Conservation (phyloP, 805 yeast genomes). For the Brettanomyces anomalus region DNA sequence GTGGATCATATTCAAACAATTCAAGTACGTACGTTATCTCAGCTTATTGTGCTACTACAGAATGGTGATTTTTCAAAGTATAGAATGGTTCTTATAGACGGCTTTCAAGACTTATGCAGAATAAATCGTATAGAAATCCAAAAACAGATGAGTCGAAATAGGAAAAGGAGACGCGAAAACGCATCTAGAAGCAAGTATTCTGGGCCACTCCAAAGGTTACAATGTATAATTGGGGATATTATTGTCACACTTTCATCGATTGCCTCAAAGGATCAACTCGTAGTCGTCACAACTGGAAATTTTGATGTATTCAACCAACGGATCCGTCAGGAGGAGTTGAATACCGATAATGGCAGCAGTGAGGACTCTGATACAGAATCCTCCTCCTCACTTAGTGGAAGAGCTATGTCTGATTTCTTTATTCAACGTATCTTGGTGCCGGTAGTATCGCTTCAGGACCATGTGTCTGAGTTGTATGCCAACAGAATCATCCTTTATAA, state of each 20-base stretch:
- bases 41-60: constrained; percentile 16
- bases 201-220: neutral
- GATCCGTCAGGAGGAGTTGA: constrained; percentile 7
- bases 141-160: neutral
- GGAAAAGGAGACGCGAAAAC: neutral
- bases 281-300: constrained; percentile 21
- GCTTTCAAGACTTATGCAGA: constrained; percentile 19
- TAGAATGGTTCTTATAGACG: constrained; percentile 19
- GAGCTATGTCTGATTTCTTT: constrained; percentile 6
- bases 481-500: constrained; percentile 22
- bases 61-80: constrained; percentile 10
- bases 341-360: constrained; percentile 3
- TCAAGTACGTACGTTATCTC: constrained; percentile 11
- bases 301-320: constrained; percentile 20
- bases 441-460: constrained; percentile 19
- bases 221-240: constrained; percentile 4
- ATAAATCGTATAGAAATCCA: neutral
- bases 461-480: constrained; percentile 19
- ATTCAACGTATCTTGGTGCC: constrained; percentile 26
- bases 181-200: too few species aligned
- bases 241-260: constrained; percentile 11
- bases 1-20: constrained; percentile 9
- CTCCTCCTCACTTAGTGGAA: neutral
- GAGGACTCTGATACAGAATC: constrained; percentile 6
- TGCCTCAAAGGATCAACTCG: constrained; percentile 6